Percentiles rank a stretch among this genome's conserved stretches.
These are phyloP conservation scores for Yamagishiella unicocca DNA, from an alignment of 139 green algal genomes.

Conservation along the genomic window DNA sequence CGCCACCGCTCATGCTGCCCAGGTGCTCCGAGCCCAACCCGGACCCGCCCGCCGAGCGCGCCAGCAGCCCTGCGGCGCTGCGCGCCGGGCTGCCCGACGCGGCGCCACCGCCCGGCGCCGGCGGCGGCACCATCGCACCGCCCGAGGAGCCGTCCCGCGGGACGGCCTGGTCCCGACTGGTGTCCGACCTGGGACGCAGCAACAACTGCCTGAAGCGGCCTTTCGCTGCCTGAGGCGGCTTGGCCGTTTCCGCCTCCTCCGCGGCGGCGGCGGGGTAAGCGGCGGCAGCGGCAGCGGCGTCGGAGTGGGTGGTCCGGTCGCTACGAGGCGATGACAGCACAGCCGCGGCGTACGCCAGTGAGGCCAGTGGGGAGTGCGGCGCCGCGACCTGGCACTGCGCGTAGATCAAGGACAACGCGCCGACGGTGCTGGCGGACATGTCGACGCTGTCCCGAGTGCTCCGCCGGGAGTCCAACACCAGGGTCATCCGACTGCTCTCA, in stretches of 20 bases:
- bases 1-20: too few relatives aligned
- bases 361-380: neutral
- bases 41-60: too few relatives aligned
- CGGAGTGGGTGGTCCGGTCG: too few relatives aligned
- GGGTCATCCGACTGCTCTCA: constrained; percentile 13
- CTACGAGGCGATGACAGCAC: too few relatives aligned
- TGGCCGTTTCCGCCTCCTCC: neutral
- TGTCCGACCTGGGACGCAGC: neutral
- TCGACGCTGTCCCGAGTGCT: neutral
- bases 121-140: too few relatives aligned
- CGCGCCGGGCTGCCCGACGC: too few relatives aligned
- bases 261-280: too few relatives aligned
- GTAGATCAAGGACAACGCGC: neutral
- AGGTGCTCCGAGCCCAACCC: too few relatives aligned
- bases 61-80: too few relatives aligned
- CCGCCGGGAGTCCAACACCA: constrained; percentile 11
- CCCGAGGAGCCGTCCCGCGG: neutral
- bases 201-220: neutral
- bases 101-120: too few relatives aligned
- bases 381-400: neutral
- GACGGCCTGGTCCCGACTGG: neutral
- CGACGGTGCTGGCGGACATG: neutral
- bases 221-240: neutral
- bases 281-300: neutral
- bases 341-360: too few relatives aligned